A percentile compares a stretch with the other conserved stretches of the same genome.
phyloP scores from a whole-genome alignment of 2,329 filamentous ascomycete species.

The Trichoderma sp. region DNA sequence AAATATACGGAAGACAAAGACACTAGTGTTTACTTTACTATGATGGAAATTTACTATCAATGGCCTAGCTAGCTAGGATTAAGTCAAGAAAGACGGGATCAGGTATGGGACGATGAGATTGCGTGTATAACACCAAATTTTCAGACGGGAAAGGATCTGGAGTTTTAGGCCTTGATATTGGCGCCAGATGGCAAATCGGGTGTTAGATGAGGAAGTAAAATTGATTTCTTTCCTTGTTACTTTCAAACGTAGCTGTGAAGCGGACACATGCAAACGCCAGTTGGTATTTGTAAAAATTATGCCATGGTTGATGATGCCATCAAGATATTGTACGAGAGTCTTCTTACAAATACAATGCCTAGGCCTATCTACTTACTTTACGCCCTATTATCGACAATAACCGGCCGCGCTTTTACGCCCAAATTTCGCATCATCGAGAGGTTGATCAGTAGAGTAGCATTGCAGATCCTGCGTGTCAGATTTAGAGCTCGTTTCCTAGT shows the following conservation, averaged over 20 bases:
- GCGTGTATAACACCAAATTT: conserved; percentile 16
- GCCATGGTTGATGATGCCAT: neutral
- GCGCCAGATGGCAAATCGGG: conserved; percentile 7
- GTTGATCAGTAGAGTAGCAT: neutral
- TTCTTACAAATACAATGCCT: neutral
- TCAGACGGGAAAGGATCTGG: conserved; percentile 24
- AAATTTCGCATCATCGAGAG: neutral
- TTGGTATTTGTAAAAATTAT: neutral
- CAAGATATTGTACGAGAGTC: neutral
- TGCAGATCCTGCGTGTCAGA: neutral
- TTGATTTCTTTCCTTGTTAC: neutral
- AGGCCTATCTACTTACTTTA: neutral
- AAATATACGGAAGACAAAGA: neutral
- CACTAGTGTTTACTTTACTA: neutral
- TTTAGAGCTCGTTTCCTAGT: neutral
- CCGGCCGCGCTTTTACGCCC: too few relatives aligned
- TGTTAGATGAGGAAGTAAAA: conserved; percentile 21
- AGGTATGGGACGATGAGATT: conserved; percentile 11
- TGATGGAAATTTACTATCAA: conserved; percentile 9
- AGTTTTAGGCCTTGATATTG: conserved; percentile 24
- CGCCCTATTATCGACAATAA: conserved; percentile 12
- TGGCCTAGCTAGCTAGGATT: conserved; percentile 4
- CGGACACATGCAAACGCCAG: neutral
- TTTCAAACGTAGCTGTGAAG: neutral
- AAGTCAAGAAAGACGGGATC: conserved; percentile 19